phyloP scores from a whole-genome alignment of 2,329 filamentous ascomycete genomes.

The Pseudogymnoascus sp. region DNA sequence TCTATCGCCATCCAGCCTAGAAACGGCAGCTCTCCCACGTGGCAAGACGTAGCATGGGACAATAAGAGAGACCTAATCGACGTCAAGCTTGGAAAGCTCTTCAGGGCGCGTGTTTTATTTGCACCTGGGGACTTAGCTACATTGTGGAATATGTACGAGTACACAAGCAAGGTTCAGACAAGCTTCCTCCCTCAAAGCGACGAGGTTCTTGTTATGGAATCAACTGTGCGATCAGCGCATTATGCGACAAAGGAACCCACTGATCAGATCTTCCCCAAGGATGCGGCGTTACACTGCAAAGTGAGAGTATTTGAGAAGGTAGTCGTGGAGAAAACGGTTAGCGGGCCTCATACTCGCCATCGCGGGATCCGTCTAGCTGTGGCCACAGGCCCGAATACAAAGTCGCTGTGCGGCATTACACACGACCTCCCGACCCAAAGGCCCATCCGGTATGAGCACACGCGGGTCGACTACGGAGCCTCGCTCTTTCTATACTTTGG shows the following conservation, averaged over 20 bases:
- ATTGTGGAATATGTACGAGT: constrained; percentile 78
- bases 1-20: constrained; percentile 66
- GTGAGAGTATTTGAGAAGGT: constrained; percentile 68
- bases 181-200: constrained; percentile 61
- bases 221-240: constrained; percentile 65
- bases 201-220: constrained; percentile 62
- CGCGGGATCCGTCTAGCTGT: constrained; percentile 72
- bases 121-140: constrained; percentile 69
- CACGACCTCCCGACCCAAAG: constrained; percentile 57
- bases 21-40: constrained; percentile 58
- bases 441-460: constrained; percentile 70
- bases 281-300: constrained; percentile 63
- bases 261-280: constrained; percentile 65
- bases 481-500: constrained; percentile 54
- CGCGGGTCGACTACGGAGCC: constrained; percentile 61
- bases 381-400: constrained; percentile 67
- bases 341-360: constrained; percentile 64
- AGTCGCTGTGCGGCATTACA: constrained; percentile 68
- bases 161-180: constrained; percentile 66
- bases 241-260: constrained; percentile 70
- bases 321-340: constrained; percentile 60
- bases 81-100: constrained; percentile 66
- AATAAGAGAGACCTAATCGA: constrained; percentile 57
- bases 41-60: constrained; percentile 78
- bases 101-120: constrained; percentile 63